Evolutionary conservation across 306 rosid genomes (phyloP).

Genomic region (Quercus bicolor): DNA sequence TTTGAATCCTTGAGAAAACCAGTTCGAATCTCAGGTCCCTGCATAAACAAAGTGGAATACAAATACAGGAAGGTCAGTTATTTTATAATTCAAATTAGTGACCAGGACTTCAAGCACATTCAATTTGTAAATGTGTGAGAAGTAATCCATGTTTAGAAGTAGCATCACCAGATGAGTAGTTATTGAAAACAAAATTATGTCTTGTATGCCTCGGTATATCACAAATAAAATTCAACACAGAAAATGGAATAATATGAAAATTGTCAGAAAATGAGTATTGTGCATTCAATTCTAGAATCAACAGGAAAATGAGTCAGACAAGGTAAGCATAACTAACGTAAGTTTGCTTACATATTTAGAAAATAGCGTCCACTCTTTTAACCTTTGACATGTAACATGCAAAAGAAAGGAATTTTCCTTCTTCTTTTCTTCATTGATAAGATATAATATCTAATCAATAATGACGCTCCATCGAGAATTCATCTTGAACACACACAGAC

Average conservation of each 20-base stretch:
- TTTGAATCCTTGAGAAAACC: constrained; percentile 83
- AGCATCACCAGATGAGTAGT: neutral
- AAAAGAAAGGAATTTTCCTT: neutral
- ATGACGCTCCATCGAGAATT: no score
- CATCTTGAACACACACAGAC: no score
- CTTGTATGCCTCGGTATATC: neutral
- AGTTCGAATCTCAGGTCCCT: constrained; percentile 99
- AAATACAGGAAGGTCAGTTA: neutral
- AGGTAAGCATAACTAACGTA: neutral
- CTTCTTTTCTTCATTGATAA: no score
- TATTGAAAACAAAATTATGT: neutral
- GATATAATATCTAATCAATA: no score
- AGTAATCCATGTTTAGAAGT: neutral
- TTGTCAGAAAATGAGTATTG: neutral
- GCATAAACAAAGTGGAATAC: constrained; percentile 15
- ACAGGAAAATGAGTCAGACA: neutral
- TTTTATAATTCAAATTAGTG: no score
- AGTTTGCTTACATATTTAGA: neutral
- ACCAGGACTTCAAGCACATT: neutral
- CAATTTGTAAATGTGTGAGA: neutral
- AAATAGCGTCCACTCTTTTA: neutral
- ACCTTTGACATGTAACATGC: neutral
- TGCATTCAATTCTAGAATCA: neutral
- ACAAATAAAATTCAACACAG: neutral
- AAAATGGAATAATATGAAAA: neutral